phyloP scores from a whole-genome alignment of 169 alveolate genomes.

The Pseudocohnilembus persalinus region DNA sequence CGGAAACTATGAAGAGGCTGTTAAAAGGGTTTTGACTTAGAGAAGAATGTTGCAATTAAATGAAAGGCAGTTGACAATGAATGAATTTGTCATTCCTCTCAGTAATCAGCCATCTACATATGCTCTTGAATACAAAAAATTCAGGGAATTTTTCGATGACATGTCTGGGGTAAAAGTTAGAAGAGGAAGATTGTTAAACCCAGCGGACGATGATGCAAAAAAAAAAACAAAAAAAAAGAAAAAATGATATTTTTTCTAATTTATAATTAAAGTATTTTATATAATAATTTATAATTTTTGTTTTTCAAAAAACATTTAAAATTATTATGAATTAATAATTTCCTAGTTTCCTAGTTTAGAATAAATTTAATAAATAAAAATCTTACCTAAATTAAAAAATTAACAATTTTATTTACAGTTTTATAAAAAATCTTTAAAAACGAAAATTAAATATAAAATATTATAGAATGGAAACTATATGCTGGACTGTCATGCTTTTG shows the following conservation, averaged over 20 bases:
- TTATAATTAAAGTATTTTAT: too few species aligned
- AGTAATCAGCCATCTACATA: conserved; percentile 37
- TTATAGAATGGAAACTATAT: neutral
- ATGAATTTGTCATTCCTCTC: conserved; percentile 71
- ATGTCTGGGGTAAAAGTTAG: conserved; percentile 49
- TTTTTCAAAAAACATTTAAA: too few species aligned
- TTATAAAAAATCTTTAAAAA: too few species aligned
- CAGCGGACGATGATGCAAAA: conserved; percentile 42
- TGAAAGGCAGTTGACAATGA: conserved; percentile 46
- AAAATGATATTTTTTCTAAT: too few species aligned
- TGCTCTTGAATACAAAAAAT: conserved; percentile 27
- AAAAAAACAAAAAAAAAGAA: conserved; percentile 17
- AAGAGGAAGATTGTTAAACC: conserved; percentile 33
- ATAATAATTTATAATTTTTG: too few species aligned
- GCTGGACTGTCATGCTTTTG: neutral
- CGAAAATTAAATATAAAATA: too few species aligned
- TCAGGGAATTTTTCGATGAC: conserved; percentile 46
- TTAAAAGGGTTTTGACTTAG: conserved; percentile 36
- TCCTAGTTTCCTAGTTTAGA: too few species aligned
- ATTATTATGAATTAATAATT: too few species aligned
- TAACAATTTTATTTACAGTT: too few species aligned
- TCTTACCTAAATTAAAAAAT: too few species aligned
- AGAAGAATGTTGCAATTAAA: conserved; percentile 38
- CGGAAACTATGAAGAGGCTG: conserved; percentile 52
- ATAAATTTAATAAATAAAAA: too few species aligned